Base-by-base conservation (phyloP, 176 grass and related monocot genomes). In the Alloteropsis semialata region DNA sequence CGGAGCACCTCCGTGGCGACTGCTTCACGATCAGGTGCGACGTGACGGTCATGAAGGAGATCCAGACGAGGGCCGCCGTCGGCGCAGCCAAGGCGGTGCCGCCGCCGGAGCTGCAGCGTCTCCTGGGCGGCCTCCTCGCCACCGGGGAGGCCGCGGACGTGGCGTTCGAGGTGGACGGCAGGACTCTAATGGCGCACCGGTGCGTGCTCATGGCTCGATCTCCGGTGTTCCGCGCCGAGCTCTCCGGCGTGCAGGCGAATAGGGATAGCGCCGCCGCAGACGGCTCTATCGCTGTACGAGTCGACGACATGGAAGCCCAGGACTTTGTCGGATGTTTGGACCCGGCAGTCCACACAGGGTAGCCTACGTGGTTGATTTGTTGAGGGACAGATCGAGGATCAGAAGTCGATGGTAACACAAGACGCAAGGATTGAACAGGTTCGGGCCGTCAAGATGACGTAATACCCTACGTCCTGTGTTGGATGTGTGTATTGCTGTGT, bases 131-230 rank as follows among this genome's bases (percentile, higher is more conserved):
- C 55, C 55, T 77, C 55, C 55, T 77, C 38, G 37, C n/a, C 1
- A 30, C 55, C 9, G 55, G 55, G 15, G 55, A 60, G 3, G 74
- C 37, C 2, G 54, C 74, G 1, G 74, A 77, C 53, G n/a, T 76
- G 36, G 41, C 36, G 53, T 76, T 76, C 54, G 3, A 59, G 74
- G 74, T 76, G 54, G 74, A 43, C 36, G 55, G 36, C 36, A 76
- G 18, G 36, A 39, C 34, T 0, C 28, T 76, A 53, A 15, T 16
- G 8, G 74, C 74, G 74, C 74, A 76, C 36, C 15, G 53, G n/a
- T 17, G 14, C 55, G 74, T 76, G n/a, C 53, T 76, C 74, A n/a
- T n/a, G n/a, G n/a, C n/a, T 8, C 74, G 74, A 0, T 76, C 74
- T 0, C 54, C 74, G 54, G 74, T 42, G 74, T 10, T 77, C 54